Percentiles rank a stretch among this genome's conserved stretches.
These are phyloP conservation scores for Polyporus arcularius DNA, from an alignment of 768 basidiomycete species.

Conservation along the genomic window DNA sequence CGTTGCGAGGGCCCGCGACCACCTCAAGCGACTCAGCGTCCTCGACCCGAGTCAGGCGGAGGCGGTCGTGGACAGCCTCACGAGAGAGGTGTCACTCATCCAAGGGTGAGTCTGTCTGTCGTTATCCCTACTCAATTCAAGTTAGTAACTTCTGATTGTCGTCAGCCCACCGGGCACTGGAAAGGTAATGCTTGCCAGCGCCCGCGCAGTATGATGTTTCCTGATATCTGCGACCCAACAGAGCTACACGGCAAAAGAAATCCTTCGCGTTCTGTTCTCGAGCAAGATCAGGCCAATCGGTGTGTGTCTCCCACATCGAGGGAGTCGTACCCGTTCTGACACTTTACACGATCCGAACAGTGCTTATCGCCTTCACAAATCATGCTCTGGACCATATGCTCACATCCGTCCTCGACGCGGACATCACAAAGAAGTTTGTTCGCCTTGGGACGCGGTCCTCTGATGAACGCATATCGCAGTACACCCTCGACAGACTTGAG, in stretches of 20 bases:
- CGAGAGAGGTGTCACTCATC: conserved; percentile 62
- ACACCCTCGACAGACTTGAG: conserved; percentile 62
- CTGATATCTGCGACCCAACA: conserved; percentile 23
- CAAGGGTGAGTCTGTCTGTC: conserved; percentile 55
- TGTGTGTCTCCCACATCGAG: not conserved
- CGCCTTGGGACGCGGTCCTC: conserved; percentile 68
- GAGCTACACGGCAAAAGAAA: conserved; percentile 70
- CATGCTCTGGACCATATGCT: conserved; percentile 80
- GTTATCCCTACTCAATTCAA: not conserved
- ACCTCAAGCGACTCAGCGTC: conserved; percentile 46
- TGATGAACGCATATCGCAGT: conserved; percentile 61
- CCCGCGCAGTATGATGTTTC: not conserved
- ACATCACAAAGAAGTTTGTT: conserved; percentile 63
- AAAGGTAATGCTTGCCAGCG: conserved; percentile 47
- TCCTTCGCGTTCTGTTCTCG: conserved; percentile 63
- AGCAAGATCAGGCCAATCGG: conserved; percentile 40
- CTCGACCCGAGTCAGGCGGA: conserved; percentile 75
- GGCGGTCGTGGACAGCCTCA: conserved; percentile 62
- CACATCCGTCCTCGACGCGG: conserved; percentile 59
- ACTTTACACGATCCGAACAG: not conserved
- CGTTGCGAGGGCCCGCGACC: conserved; percentile 46
- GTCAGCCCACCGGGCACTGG: conserved; percentile 76
- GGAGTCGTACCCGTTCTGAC: not conserved
- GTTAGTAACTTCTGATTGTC: not conserved
- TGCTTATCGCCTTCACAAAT: conserved; percentile 70